These are phyloP conservation scores for Talaromyces amestolkiae DNA, from an alignment of 2,329 filamentous ascomycete species.

Conservation along the genomic window DNA sequence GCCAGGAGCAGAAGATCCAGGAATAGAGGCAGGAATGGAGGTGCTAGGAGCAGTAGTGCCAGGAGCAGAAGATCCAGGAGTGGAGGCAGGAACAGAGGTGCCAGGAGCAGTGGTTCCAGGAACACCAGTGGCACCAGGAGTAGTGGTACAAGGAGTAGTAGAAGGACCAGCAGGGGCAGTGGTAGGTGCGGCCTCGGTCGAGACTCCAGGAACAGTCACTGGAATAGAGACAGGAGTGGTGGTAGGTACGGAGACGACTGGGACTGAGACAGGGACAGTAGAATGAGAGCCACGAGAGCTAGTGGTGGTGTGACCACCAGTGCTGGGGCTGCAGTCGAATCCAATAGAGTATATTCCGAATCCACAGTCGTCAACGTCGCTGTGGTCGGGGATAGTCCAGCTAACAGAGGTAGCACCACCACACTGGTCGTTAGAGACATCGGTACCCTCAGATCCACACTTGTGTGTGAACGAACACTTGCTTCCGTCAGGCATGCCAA, in stretches of 20 bases:
- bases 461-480: slow-evolving; percentile 73
- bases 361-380: slow-evolving; percentile 60
- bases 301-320: slow-evolving; percentile 1
- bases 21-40: slow-evolving; percentile 13
- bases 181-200: no score
- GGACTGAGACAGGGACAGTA: not conserved
- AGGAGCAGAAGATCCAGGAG: slow-evolving; percentile 18
- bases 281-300: not conserved
- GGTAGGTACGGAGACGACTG: not conserved
- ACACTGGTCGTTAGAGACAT: slow-evolving; percentile 81
- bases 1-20: not conserved
- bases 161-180: no score
- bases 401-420: slow-evolving; percentile 83
- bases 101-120: slow-evolving; percentile 4
- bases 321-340: slow-evolving; percentile 64
- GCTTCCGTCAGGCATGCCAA: slow-evolving; percentile 78
- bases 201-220: no score
- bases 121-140: slow-evolving; percentile 12
- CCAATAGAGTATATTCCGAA: slow-evolving; percentile 71
- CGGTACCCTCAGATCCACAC: slow-evolving; percentile 67
- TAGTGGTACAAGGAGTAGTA: slow-evolving; percentile 23
- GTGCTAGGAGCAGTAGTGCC: not conserved
- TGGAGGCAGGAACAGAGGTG: slow-evolving; percentile 13
- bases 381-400: slow-evolving; percentile 60
- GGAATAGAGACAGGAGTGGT: slow-evolving; percentile 1